Evolutionary conservation across 352 stramenopile genomes (phyloP), one percentile per base, ranked within the genome.

Genomic region (Phytophthora idaei): DNA sequence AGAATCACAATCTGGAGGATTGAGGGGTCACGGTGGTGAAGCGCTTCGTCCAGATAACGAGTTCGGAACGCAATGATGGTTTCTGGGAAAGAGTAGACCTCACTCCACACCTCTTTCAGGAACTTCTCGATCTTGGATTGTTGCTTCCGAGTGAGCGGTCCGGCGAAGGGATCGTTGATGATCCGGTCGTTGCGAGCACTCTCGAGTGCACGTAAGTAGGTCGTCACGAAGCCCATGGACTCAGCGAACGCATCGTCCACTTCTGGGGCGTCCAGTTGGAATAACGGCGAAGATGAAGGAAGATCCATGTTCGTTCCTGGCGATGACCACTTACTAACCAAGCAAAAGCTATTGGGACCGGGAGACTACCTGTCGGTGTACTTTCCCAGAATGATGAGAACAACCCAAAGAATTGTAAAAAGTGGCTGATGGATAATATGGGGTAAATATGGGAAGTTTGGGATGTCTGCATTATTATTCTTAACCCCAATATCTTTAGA

Each of bases 1-100:
- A 90, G 71, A 54, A 86, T 80, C 45, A 90, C 81, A 42, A 89
- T 57, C 54, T 90, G 81, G 2, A 81, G 68, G 42, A 89, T 83
- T 27, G 52, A 54, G 3, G 61, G 39, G 15, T 87, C 46, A 25
- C 79, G 77, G 29, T 86, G 57, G 6, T 65, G 44, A 27, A 90
- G 57, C 5, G 77, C 74, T 57, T 90, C 81, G 46, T 90, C 81
- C 45, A 90, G 56, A 55, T 75, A 84, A 11, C 79, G 76, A 27
- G 81, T 90, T 9, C 79, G 77, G 3, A 90, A 11, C 0, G 79
- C 79, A 9, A 87, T 62, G 11, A 71, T 50, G 11, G 83, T 58
- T 47, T 67, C 37, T 12, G 48, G 49, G 14, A 63, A 60, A 8
- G 50, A 17, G 8, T 50, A 41, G 3, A 65, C 2, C 17, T 67